phyloP scores from a whole-genome alignment of 345 rosid genomes.

The Boechera divaricarpa region DNA sequence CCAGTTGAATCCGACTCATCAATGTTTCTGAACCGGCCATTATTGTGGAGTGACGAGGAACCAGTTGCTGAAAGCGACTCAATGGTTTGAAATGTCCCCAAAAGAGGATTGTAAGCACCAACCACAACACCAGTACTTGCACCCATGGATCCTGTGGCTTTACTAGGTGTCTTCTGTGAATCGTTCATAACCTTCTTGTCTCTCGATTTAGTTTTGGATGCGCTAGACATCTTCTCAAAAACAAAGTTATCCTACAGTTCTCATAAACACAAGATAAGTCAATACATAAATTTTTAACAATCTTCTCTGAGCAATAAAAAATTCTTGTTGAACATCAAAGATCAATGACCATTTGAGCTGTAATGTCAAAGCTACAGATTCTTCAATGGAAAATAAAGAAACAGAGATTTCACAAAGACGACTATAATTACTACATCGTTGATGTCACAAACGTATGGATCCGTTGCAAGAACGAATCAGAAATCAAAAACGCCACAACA shows the following conservation, averaged over 20 bases:
- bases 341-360: slow-evolving; percentile 19
- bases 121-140: slow-evolving; percentile 58
- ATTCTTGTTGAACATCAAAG: slow-evolving; percentile 7
- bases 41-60: slow-evolving; percentile 57
- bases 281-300: slow-evolving; percentile 22
- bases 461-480: slow-evolving; percentile 25
- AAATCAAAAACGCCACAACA: slow-evolving; percentile 12
- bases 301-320: background rate
- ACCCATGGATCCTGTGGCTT: slow-evolving; percentile 59
- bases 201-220: slow-evolving; percentile 71
- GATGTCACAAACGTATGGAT: slow-evolving; percentile 19
- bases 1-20: slow-evolving; percentile 82
- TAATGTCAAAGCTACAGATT: slow-evolving; percentile 21
- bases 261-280: slow-evolving; percentile 6
- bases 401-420: slow-evolving; percentile 19
- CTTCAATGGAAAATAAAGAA: background rate
- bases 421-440: background rate
- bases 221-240: slow-evolving; percentile 64
- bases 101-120: slow-evolving; percentile 77
- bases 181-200: slow-evolving; percentile 79
- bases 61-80: slow-evolving; percentile 58
- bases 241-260: slow-evolving; percentile 35
- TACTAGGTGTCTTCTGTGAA: slow-evolving; percentile 59
- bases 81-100: slow-evolving; percentile 76
- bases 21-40: slow-evolving; percentile 73